Base-by-base conservation (phyloP, 2,329 filamentous ascomycete genomes). In the Geosmithia flava region DNA sequence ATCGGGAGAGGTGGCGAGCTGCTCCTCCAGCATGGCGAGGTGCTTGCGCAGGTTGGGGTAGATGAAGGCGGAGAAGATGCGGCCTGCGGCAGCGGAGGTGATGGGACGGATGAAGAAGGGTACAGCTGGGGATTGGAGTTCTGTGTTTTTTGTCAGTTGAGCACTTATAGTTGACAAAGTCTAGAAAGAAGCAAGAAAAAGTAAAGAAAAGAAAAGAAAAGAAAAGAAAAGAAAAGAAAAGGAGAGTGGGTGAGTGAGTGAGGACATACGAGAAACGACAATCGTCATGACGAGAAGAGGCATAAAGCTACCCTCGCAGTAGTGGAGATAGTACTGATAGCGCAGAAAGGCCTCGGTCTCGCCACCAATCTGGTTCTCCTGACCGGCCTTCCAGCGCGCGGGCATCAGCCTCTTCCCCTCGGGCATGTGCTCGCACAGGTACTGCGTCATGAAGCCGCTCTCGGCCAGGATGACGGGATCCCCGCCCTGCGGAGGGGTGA, bases 221-320 rank as follows among this genome's bases (percentile, higher is more conserved):
- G n/a, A n/a, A n/a, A n/a, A n/a, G n/a, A n/a, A n/a, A n/a, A n/a
- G n/a, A n/a, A n/a, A n/a, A n/a, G n/a, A 47, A 43, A 42, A 19
- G 19, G 20, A 27, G 6, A n/a, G n/a, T 3, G n/a, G n/a, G 23
- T 5, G 23, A 27, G 23, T 45, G 11, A 27, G 13, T n/a, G 20
- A 40, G 1, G 33, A 65, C 69, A 50, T 59, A 75, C 72, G 62
- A 3, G 58, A 58, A 13, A 85, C 68, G 23, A 95, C 66, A 16
- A 93, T 59, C 15, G 72, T 67, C 52, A 87, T 64, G 1, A 90
- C 65, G 52, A 93, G 62, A 45, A 80, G 69, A 0, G 80, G 76
- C 83, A 94, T 93, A 52, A 96, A 66, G 51, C 78, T 87, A 11
- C 90, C 91, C 67, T 96, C 91, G 5, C 79, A 74, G 63, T 90